Base-by-base conservation (phyloP, 192 early-diverging fungal genomes). In the Geranomyces michiganensis region DNA sequence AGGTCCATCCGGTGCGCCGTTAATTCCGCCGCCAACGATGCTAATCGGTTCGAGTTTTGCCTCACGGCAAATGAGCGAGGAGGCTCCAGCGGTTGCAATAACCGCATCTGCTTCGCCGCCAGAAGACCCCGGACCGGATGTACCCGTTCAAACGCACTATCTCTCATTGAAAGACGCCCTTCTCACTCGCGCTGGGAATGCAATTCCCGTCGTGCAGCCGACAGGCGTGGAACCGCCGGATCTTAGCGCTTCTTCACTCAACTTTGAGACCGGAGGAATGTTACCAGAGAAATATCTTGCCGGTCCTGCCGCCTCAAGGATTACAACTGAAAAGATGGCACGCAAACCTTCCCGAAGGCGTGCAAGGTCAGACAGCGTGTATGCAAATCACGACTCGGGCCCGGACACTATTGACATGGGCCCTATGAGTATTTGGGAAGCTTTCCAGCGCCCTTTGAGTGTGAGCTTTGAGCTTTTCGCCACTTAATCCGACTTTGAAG, bases 201-300 rank as follows among this genome's bases (percentile, higher is more conserved):
- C 53, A 47, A 68, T 68, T 24, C 66, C 68, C 10, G 0, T 36
- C 36, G 68, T 70, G 26, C 17, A 19, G 32, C 68, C 68, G 8
- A 58, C 55, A 14, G 68, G 68, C 4, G 36, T 70, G 4, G 68
- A 70, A 26, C 68, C 68, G 0, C 68, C 68, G 22, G 68, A 70
- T 61, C 43, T 70, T 14, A 70, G 68, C 68, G 68, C 68, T 43
- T 70, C 68, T 12, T 70, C 68, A 29, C 58, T 70, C 33, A 70
- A 70, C 26, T 70, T 70, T 46, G 68, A 70, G 43, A 64, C 62
- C 41, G 68, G 68, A 29, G 68, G 68, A 17, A 56, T 70, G 55
- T 21, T 70, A 10, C 68, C 68, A 2, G 56, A 44, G 19, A 70
- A 70, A 43, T 70, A 70, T 36, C 45, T 68, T n/a, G 66, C 66